Base-by-base conservation (phyloP, 2,329 filamentous ascomycete species). In the Grosmannia serpens region DNA sequence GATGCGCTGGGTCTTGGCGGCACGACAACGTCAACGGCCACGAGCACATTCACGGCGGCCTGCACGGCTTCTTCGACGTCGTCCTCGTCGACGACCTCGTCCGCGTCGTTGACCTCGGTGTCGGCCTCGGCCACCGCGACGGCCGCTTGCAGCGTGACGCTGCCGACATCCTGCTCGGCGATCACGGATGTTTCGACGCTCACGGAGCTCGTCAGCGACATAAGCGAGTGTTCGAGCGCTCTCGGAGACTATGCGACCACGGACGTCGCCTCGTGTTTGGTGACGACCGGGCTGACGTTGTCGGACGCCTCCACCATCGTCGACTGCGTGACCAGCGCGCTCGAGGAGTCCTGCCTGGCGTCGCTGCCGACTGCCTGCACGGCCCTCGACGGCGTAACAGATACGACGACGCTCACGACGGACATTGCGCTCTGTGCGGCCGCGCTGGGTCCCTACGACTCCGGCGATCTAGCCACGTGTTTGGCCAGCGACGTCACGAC, bases 191-290 rank as follows among this genome's bases (percentile, higher is more conserved):
- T 15, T n/a, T n/a, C 35, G 11, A 26, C 33, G 55, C 8, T 58
- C 22, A 27, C 59, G 0, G 35, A 15, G 4, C 44, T 60, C 33
- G 65, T 69, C 53, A 67, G 66, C 31, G 62, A 68, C 56, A 58
- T 62, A 22, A 64, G 66, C 20, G 62, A 66, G 3, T 67, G 70
- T 22, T 57, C 67, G 24, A 65, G 68, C 15, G 58, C 65, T 13
- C 58, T 64, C 20, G 70, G 69, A 15, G 61, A 69, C 35, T 64
- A 65, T 53, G 65, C 62, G 20, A 60, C 65, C 56, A 64, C 60
- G 58, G 55, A 56, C 10, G 56, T 53, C 1, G 55, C 55, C 8
- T 3, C 22, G 2, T 64, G 62, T 38, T 46, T 63, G 38, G 44
- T 59, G 13, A 59, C 53, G 24, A 8, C 33, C 1, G 46, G 61